Evolutionary conservation across 768 basidiomycete genomes (phyloP).

Genomic region (Leccinum olivaceopallidum): DNA sequence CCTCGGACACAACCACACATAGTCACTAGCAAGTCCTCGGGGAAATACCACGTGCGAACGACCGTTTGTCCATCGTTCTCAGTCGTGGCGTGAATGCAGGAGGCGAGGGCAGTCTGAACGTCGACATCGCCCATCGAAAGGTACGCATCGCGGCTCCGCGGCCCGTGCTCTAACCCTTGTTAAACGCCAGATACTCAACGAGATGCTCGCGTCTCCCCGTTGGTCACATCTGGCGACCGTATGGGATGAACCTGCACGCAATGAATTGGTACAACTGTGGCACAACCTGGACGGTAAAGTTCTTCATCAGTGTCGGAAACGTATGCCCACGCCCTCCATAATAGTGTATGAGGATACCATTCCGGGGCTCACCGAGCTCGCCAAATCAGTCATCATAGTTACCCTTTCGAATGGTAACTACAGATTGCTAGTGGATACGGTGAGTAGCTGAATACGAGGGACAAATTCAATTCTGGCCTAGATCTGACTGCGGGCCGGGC

Average conservation of each 20-base stretch:
- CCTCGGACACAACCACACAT: background rate
- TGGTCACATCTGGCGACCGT: constrained; percentile 50
- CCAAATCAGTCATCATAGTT: constrained; percentile 50
- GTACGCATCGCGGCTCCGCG: constrained; percentile 28
- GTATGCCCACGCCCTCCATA: background rate
- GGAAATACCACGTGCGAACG: background rate
- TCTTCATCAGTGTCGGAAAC: background rate
- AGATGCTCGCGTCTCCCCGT: constrained; percentile 46
- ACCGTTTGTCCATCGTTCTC: background rate
- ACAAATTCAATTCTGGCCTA: background rate
- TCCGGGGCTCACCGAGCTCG: constrained; percentile 49
- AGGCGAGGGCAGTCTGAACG: constrained; percentile 47
- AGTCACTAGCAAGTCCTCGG: background rate
- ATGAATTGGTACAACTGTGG: constrained; percentile 53
- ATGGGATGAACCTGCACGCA: constrained; percentile 46
- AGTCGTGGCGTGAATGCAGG: constrained; percentile 47
- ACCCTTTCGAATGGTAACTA: constrained; percentile 68
- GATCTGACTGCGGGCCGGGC: background rate
- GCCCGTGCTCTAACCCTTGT: background rate
- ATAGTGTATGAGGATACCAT: constrained; percentile 59
- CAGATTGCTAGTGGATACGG: constrained; percentile 61
- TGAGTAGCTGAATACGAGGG: constrained; percentile 18
- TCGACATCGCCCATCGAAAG: constrained; percentile 59
- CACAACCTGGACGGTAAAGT: constrained; percentile 54
- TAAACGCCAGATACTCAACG: constrained; percentile 51